Evolutionary conservation across 2,329 filamentous ascomycete species (phyloP), one percentile per base, ranked within the genome.

Genomic region (Sporothrix protearum): DNA sequence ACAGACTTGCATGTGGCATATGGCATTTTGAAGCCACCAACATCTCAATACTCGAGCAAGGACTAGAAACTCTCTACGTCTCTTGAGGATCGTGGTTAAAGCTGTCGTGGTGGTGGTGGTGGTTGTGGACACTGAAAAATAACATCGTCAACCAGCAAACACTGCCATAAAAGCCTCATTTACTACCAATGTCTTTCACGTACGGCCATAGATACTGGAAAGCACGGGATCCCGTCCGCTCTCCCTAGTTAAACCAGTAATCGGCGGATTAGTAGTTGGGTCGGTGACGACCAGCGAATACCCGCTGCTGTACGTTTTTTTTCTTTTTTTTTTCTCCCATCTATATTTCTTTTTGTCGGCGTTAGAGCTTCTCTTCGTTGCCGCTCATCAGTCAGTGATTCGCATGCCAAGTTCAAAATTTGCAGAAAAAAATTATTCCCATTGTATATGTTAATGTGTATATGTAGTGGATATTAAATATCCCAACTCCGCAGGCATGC

Each of bases 401-500:
- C 14, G 14, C 47, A 2, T 53, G 49, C 25, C 33, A 53, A 25
- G 19, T 22, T n/a, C 7, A 47, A 16, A 47, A 25, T n/a, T 19
- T 53, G 19, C 22, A 28, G 42, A 66, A 66, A 42, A 51, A 66
- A 66, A 42, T 47, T 36, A 19, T 47, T 53, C 22, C 36, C 22
- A 10, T 64, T 68, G 55, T 71, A 42, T 68, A 67, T 71, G 55
- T 71, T 28, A 36, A 49, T 69, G 53, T 72, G 22, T 71, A 72
- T 68, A 53, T 69, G 39, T 71, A 69, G 63, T 39, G 10, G 45
- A 64, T 53, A 53, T 71, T 53, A 53, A 22, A 16, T 57, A 59
- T 59, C 42, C 71, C 70, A 73, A 70, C 66, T 68, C 73, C 73
- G 45, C 71, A 59, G 53, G 68, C 71, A 73, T 73, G 71, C 71